Evolutionary conservation across 2,329 filamentous ascomycete species (phyloP).

Genomic region (Cladosporium sp.): DNA sequence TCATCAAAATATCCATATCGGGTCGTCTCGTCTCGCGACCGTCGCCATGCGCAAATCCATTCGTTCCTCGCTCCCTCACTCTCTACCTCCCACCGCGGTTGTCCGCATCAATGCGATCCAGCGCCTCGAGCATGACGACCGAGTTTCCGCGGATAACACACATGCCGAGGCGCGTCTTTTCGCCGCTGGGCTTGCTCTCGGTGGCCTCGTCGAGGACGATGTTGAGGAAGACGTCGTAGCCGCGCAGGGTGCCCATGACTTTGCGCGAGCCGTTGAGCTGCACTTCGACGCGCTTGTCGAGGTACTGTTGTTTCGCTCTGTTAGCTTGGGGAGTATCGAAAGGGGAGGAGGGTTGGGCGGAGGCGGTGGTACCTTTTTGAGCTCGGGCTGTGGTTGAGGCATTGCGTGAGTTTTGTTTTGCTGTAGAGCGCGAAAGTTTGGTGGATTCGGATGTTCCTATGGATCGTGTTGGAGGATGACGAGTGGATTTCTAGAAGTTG

Average conservation of each 20-base stretch:
- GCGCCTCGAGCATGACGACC: constrained; percentile 85
- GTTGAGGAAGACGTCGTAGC: constrained; percentile 98
- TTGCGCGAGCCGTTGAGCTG: constrained; percentile 97
- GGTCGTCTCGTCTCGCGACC: too few species aligned
- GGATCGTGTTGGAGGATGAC: too few species aligned
- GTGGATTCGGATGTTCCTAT: neutral
- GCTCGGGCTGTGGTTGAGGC: constrained; percentile 97
- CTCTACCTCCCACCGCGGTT: constrained; percentile 17
- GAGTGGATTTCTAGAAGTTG: too few species aligned
- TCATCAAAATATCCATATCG: too few species aligned
- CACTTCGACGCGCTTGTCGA: constrained; percentile 97
- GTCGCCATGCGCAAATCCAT: too few species aligned
- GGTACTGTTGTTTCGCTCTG: constrained; percentile 58
- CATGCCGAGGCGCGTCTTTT: constrained; percentile 75
- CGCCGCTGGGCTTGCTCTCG: constrained; percentile 86
- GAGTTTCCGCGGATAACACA: constrained; percentile 90
- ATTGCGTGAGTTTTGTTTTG: constrained; percentile 44
- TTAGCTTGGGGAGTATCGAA: neutral
- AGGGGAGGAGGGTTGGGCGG: neutral
- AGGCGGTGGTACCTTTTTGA: constrained; percentile 72
- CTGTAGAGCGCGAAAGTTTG: neutral
- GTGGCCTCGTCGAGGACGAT: constrained; percentile 95
- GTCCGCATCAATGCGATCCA: constrained; percentile 33
- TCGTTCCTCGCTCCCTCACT: neutral
- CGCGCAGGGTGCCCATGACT: constrained; percentile 87